phyloP scores from a whole-genome alignment of 2,329 filamentous ascomycete genomes.

The Xylaria sp. region DNA sequence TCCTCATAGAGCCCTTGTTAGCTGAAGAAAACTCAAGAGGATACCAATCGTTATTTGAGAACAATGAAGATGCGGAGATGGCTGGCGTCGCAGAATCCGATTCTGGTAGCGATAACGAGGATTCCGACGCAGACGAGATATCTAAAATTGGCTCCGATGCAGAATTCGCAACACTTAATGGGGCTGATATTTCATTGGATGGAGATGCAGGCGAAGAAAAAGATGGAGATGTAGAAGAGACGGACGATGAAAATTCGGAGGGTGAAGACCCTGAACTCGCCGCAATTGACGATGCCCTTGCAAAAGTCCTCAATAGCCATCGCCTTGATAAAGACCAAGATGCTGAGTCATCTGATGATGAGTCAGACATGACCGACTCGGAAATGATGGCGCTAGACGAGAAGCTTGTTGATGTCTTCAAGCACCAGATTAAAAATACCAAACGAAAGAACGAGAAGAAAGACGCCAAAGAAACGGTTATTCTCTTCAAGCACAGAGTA shows the following conservation, averaged over 20 bases:
- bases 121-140: conserved; percentile 55
- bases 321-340: conserved; percentile 67
- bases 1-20: conserved; percentile 73
- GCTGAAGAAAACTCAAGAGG: conserved; percentile 85
- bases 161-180: conserved; percentile 53
- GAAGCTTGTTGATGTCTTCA: conserved; percentile 86
- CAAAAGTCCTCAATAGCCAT: conserved; percentile 79
- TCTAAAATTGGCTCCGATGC: conserved; percentile 55
- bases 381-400: conserved; percentile 92
- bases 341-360: conserved; percentile 67
- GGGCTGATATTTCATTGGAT: conserved; percentile 54
- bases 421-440: conserved; percentile 73
- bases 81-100: conserved; percentile 55
- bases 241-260: conserved; percentile 55
- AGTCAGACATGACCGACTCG: conserved; percentile 91
- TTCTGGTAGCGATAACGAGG: conserved; percentile 55
- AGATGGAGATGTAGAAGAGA: conserved; percentile 55
- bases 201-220: conserved; percentile 55
- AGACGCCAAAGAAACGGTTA: conserved; percentile 86
- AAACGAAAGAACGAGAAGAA: conserved; percentile 86
- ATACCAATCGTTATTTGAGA: conserved; percentile 86
- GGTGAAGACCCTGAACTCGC: conserved; percentile 57
- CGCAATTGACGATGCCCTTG: conserved; percentile 77
- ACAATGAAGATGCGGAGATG: conserved; percentile 69
- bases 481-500: conserved; percentile 95